Base-by-base conservation (phyloP, 2,329 filamentous ascomycete species). In the Hypocreales sp. region DNA sequence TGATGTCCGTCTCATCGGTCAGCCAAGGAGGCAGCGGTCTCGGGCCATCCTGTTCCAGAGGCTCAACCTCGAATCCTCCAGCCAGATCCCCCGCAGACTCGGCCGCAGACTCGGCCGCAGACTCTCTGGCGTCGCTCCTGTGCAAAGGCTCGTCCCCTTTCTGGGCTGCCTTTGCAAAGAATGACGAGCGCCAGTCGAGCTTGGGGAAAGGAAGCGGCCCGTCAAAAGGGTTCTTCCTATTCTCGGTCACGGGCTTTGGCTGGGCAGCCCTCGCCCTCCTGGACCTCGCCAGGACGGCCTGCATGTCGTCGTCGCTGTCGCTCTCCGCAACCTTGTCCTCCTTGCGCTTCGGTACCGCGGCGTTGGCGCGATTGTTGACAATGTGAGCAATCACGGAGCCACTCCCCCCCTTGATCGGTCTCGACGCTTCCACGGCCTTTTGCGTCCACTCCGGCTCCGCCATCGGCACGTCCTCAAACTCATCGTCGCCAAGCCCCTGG, bases 121-220 rank as follows among this genome's bases (percentile, higher is more conserved):
- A n/a, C n/a, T n/a, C n/a, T n/a, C n/a, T n/a, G n/a, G n/a, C n/a
- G n/a, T n/a, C n/a, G n/a, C n/a, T n/a, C n/a, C n/a, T n/a, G n/a
- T n/a, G n/a, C n/a, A n/a, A n/a, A n/a, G n/a, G n/a, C n/a, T n/a
- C n/a, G n/a, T 40, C 35, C 6, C 39, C 33, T 24, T 41, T 41
- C 8, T 46, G 37, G 1, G 31, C 29, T 6, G 38, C 33, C 30
- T 57, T 61, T 5, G 51, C 52, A 33, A 72, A 73, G 2, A 73
- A 57, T 2, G 62, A 66, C 3, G 69, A 75, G 27, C 69, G 74
- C 61, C 67, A 73, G 24, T 79, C 72, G 2, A 93, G 62, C 44
- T 83, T 87, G 40, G 93, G 84, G 43, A 98, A 98, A 0, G 90
- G 90, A 5, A 98, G 52, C 0, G 86, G 83, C 0, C 87, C 87